Evolutionary conservation across 495 filamentous ascomycete genomes (phyloP).

Genomic region (Penicillium manginii): DNA sequence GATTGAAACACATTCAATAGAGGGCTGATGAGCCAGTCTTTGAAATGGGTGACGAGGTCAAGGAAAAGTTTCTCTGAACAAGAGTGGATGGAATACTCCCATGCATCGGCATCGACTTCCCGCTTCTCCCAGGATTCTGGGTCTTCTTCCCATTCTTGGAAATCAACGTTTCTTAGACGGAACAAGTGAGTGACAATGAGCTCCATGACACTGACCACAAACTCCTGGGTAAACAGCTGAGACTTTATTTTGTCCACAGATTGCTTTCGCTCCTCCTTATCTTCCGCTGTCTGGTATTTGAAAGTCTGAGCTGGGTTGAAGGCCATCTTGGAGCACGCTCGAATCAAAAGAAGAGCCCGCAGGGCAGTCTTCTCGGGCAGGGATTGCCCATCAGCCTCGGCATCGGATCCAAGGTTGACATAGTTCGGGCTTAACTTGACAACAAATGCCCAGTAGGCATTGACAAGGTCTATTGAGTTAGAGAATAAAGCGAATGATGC

Average conservation of each 20-base stretch:
- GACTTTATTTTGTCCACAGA: constrained; percentile 67
- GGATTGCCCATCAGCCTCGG: constrained; percentile 54
- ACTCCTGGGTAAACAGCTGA: constrained; percentile 71
- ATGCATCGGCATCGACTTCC: constrained; percentile 76
- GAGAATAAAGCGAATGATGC: constrained; percentile 81
- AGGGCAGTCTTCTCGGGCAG: constrained; percentile 77
- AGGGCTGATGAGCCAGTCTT: constrained; percentile 72
- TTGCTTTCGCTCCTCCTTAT: constrained; percentile 68
- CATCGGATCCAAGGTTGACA: constrained; percentile 52
- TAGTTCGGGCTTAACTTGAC: constrained; percentile 74
- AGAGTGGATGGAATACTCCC: constrained; percentile 84
- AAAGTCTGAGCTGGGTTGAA: constrained; percentile 80
- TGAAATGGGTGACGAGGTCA: constrained; percentile 86
- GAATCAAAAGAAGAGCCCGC: constrained; percentile 79
- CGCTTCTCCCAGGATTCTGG: constrained; percentile 90
- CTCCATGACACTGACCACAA: constrained; percentile 79
- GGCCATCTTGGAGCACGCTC: constrained; percentile 80
- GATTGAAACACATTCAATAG: constrained; percentile 78
- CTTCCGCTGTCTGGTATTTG: constrained; percentile 71
- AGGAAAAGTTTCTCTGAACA: constrained; percentile 94
- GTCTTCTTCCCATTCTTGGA: constrained; percentile 88
- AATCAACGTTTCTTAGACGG: constrained; percentile 80
- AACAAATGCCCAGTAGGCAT: constrained; percentile 82
- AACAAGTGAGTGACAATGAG: constrained; percentile 85
- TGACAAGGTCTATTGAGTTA: constrained; percentile 72